Conservation (phyloP, 768 basidiomycete genomes). For the Naematelia encephala region DNA sequence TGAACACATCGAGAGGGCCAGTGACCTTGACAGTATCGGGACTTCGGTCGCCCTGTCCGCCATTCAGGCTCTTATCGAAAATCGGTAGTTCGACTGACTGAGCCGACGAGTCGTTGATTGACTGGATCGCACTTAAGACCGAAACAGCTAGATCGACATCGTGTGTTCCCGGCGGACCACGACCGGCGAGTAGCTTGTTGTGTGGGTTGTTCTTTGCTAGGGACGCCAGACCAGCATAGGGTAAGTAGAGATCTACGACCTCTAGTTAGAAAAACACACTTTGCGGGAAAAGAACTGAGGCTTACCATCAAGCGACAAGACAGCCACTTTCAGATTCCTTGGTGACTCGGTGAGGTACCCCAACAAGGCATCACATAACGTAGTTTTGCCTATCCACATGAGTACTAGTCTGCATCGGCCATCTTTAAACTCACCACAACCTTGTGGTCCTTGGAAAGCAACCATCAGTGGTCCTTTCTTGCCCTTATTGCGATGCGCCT, state of each 20-base stretch:
- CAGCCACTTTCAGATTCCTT: constrained; percentile 31
- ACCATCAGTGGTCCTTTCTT: constrained; percentile 65
- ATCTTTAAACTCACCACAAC: constrained; percentile 57
- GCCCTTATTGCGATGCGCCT: constrained; percentile 14
- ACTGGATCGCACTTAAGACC: constrained; percentile 58
- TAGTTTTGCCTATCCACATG: constrained; percentile 64
- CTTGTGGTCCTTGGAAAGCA: constrained; percentile 89
- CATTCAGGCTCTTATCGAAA: constrained; percentile 80
- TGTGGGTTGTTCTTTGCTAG: constrained; percentile 60
- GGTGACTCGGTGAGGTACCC: constrained; percentile 45
- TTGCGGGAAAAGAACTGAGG: constrained; percentile 43
- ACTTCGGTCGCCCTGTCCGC: constrained; percentile 79
- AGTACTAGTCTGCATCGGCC: background rate
- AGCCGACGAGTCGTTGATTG: constrained; percentile 46
- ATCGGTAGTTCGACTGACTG: constrained; percentile 54
- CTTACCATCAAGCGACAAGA: constrained; percentile 50
- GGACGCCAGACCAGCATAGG: constrained; percentile 60
- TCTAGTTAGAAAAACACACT: constrained; percentile 68
- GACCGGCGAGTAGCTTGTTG: constrained; percentile 70
- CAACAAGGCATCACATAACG: constrained; percentile 63
- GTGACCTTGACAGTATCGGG: constrained; percentile 55
- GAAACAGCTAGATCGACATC: constrained; percentile 66
- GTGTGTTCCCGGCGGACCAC: constrained; percentile 93
- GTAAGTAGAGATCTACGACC: constrained; percentile 66
- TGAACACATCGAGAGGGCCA: constrained; percentile 69